A percentile compares a stretch with the other conserved stretches of the same genome.
These are phyloP conservation scores for Massarina eburnea DNA, from an alignment of 2,329 filamentous ascomycete genomes.

Conservation along the genomic window DNA sequence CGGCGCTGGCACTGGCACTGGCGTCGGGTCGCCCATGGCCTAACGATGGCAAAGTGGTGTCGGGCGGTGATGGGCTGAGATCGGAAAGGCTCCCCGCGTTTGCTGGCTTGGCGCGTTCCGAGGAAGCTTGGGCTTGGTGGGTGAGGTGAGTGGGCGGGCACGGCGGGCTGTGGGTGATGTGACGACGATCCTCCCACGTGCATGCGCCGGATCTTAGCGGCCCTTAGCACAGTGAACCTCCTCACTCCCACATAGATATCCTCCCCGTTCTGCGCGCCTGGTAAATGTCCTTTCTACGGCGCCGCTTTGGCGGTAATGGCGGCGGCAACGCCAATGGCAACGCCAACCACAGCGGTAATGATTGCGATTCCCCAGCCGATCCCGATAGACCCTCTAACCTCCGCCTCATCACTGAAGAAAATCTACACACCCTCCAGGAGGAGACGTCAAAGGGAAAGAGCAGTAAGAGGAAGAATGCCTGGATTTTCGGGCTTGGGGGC, in stretches of 20 bases:
- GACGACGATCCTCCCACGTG: slow-evolving; percentile 17
- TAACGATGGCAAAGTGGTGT: not conserved
- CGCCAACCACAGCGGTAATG: slow-evolving; percentile 33
- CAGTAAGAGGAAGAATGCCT: slow-evolving; percentile 71
- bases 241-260: not conserved
- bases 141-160: no score
- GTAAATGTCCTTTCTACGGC: slow-evolving; percentile 42
- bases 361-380: slow-evolving; percentile 43
- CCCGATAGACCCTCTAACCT: slow-evolving; percentile 46
- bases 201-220: no score
- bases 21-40: slow-evolving; percentile 17
- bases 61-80: not conserved
- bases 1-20: no score
- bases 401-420: slow-evolving; percentile 54
- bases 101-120: not conserved
- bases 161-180: no score
- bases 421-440: slow-evolving; percentile 52
- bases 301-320: slow-evolving; percentile 35
- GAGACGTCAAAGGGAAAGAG: slow-evolving; percentile 36
- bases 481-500: slow-evolving; percentile 85
- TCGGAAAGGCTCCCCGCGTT: slow-evolving; percentile 3
- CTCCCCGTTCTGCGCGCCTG: not conserved
- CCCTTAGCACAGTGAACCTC: no score
- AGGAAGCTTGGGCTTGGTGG: slow-evolving; percentile 1
- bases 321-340: slow-evolving; percentile 1